A percentile compares a stretch with the other conserved stretches of the same genome.
These are phyloP conservation scores for Saccharomycopsis javanensis DNA, from an alignment of 805 yeast species.

Conservation along the genomic window DNA sequence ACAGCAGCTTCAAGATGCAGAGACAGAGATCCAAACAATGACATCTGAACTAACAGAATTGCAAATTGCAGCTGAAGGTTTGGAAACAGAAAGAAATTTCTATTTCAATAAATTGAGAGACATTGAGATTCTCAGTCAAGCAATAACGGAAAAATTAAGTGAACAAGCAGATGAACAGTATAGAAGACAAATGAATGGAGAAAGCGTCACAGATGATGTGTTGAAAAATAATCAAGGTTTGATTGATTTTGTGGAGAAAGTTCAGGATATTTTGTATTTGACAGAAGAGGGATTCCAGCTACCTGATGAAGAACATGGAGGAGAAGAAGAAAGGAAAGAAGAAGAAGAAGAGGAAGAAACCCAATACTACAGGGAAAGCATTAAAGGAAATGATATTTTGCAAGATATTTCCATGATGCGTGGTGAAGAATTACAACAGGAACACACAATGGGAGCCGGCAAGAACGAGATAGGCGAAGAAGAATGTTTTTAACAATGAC, in stretches of 20 bases:
- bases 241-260: slow-evolving; percentile 41
- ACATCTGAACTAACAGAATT: slow-evolving; percentile 48
- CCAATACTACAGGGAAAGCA: not conserved
- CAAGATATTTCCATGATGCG: not conserved
- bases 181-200: slow-evolving; percentile 20
- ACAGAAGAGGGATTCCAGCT: slow-evolving; percentile 79
- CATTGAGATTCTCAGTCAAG: slow-evolving; percentile 71
- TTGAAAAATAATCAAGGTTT: slow-evolving; percentile 20
- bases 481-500: not conserved
- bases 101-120: slow-evolving; percentile 85
- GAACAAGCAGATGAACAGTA: slow-evolving; percentile 31
- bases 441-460: not conserved
- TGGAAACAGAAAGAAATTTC: slow-evolving; percentile 79
- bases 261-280: slow-evolving; percentile 68
- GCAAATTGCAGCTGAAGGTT: slow-evolving; percentile 48
- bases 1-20: slow-evolving; percentile 39
- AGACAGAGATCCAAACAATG: slow-evolving; percentile 30
- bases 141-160: slow-evolving; percentile 44
- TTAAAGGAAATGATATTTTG: not conserved
- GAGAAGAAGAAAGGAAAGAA: slow-evolving; percentile 14
- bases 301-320: slow-evolving; percentile 33
- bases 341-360: slow-evolving; percentile 3
- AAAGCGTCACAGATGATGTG: slow-evolving; percentile 4
- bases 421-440: not conserved
- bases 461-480: not conserved